phyloP scores from a whole-genome alignment of 2,329 filamentous ascomycete species.

The Apiospora koreana region DNA sequence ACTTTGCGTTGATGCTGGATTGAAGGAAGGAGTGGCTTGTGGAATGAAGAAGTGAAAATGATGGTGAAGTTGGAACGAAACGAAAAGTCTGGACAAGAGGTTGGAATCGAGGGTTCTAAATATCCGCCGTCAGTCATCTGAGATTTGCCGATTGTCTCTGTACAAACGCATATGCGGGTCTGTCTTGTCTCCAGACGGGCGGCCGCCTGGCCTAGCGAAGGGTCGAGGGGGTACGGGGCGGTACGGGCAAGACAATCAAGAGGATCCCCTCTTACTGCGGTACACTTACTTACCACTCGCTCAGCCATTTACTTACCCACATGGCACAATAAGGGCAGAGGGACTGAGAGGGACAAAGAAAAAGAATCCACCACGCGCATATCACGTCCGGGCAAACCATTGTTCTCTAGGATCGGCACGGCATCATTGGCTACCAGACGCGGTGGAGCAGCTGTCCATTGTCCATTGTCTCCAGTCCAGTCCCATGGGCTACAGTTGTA shows the following conservation, averaged over 20 bases:
- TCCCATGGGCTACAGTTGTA: not conserved
- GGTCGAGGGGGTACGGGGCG: too few relatives aligned
- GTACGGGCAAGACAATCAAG: not conserved
- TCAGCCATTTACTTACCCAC: too few relatives aligned
- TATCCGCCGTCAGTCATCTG: not conserved
- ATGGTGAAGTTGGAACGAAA: slow-evolving; percentile 6
- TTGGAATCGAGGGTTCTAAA: slow-evolving; percentile 1
- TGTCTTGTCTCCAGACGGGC: not conserved
- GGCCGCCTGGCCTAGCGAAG: not conserved
- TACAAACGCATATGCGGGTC: too few relatives aligned
- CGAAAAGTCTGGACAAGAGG: not conserved
- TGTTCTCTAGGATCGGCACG: not conserved
- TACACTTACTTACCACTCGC: too few relatives aligned
- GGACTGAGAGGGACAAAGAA: not conserved
- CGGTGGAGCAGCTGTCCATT: not conserved
- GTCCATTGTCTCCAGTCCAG: not conserved
- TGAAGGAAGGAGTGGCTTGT: slow-evolving; percentile 2
- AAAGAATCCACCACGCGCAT: not conserved
- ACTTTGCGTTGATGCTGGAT: slow-evolving; percentile 2
- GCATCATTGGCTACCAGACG: not conserved
- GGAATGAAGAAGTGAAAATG: slow-evolving; percentile 4
- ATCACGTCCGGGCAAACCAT: slow-evolving; percentile 1
- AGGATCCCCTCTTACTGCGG: too few relatives aligned
- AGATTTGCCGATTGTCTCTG: not conserved
- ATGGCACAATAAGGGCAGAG: not conserved